A percentile compares a stretch with the other conserved stretches of the same genome.
Conservation (phyloP, 805 yeast species). For the Yamadazyma ubonensis region DNA sequence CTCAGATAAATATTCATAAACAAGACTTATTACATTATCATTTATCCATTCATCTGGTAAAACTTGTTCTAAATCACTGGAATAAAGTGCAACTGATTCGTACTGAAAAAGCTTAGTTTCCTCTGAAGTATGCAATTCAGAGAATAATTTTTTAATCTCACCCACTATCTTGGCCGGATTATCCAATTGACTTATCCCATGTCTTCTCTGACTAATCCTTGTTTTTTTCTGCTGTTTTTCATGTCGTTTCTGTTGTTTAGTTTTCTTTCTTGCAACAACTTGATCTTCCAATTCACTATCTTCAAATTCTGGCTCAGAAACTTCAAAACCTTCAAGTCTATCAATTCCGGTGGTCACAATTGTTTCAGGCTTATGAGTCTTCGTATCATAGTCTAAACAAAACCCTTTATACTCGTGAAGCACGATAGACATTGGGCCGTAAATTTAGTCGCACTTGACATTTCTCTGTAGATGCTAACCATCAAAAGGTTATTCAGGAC, state of each 20-base stretch:
- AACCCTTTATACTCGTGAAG: constrained; percentile 17
- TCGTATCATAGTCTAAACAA: constrained; percentile 8
- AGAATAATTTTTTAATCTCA: constrained; percentile 21
- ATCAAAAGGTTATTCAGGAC: constrained; percentile 8
- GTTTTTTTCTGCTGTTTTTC: constrained; percentile 13
- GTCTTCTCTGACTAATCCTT: constrained; percentile 4
- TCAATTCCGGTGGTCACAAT: constrained; percentile 16
- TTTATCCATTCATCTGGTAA: constrained; percentile 71
- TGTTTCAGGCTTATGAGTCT: constrained; percentile 2
- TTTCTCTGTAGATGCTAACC: not conserved
- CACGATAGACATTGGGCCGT: constrained; percentile 12
- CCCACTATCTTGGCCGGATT: constrained; percentile 1
- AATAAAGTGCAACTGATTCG: constrained; percentile 57
- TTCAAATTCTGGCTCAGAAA: not conserved
- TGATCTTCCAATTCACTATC: not conserved
- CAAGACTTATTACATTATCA: constrained; percentile 64
- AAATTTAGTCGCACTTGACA: not conserved
- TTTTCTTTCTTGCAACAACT: constrained; percentile 3
- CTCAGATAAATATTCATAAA: constrained; percentile 49
- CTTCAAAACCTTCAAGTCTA: constrained; percentile 5
- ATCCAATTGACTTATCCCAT: not conserved
- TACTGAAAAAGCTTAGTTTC: constrained; percentile 43
- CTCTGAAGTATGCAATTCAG: constrained; percentile 15
- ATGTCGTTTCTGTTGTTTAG: constrained; percentile 8
- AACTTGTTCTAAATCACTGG: constrained; percentile 57